Percentiles rank a stretch among this genome's conserved stretches.
Conservation (phyloP, 192 early-diverging fungal species). For the Lunasporangiospora selenospora region DNA sequence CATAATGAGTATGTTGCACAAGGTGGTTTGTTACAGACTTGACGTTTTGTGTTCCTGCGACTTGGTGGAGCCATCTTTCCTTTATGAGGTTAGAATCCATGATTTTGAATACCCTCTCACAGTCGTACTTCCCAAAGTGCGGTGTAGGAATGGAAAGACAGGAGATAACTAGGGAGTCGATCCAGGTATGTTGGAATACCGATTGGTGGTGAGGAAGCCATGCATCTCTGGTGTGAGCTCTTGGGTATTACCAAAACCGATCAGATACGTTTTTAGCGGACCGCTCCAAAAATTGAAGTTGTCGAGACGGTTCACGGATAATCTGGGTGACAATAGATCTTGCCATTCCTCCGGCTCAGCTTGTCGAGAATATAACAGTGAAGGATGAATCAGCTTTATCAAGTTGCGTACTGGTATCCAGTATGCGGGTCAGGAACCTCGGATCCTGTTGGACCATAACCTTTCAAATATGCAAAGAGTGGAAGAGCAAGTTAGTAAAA, state of each 20-base stretch:
- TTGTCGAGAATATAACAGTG: constrained; percentile 48
- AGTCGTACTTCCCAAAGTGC: constrained; percentile 31
- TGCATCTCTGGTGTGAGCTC: constrained; percentile 4
- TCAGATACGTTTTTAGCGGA: constrained; percentile 34
- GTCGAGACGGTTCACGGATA: constrained; percentile 23
- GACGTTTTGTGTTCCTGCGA: background rate
- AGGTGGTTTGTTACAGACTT: constrained; percentile 18
- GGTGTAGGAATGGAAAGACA: background rate
- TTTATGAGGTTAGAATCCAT: constrained; percentile 24
- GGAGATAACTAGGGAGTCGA: constrained; percentile 6
- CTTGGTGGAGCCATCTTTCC: background rate
- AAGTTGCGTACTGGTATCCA: constrained; percentile 47
- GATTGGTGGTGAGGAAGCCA: no score
- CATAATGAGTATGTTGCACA: constrained; percentile 38
- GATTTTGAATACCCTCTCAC: constrained; percentile 29
- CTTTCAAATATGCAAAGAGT: constrained; percentile 40
- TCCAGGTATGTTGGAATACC: constrained; percentile 12
- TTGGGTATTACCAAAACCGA: constrained; percentile 35
- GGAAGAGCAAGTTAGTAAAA: background rate
- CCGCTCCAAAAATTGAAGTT: constrained; percentile 27
- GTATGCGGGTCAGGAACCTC: constrained; percentile 57
- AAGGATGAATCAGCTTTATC: constrained; percentile 49
- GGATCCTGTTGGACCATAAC: constrained; percentile 56
- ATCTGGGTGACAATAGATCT: constrained; percentile 2
- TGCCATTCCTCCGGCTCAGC: constrained; percentile 7